These are phyloP conservation scores for Termitomyces bulborhizus DNA, from an alignment of 768 basidiomycete genomes.

Conservation along the genomic window DNA sequence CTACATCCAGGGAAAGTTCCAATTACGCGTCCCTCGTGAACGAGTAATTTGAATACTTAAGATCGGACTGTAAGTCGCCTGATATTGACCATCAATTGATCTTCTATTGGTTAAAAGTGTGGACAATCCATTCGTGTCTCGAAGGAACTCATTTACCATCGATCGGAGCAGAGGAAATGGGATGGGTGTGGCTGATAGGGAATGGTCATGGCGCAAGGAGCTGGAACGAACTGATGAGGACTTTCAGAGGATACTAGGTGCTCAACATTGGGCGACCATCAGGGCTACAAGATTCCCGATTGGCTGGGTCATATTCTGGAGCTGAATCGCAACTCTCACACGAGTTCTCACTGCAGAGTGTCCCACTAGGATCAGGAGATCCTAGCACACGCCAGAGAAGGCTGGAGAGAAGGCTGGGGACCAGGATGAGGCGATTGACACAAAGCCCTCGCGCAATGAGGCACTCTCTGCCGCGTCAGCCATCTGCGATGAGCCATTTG, in stretches of 20 bases:
- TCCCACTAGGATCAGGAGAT: too few relatives aligned
- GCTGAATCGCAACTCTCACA: conserved; percentile 10
- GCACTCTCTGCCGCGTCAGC: too few relatives aligned
- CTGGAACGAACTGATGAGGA: conserved; percentile 1
- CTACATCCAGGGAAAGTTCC: neutral
- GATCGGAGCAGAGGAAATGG: neutral
- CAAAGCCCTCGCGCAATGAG: too few relatives aligned
- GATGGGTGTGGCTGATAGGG: conserved; percentile 9
- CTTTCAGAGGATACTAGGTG: conserved; percentile 1
- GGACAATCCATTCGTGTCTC: conserved; percentile 2
- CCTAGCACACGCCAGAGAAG: too few relatives aligned
- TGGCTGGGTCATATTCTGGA: neutral
- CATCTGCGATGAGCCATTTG: too few relatives aligned
- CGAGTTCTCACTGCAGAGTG: neutral
- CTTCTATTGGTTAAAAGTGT: neutral
- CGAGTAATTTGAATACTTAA: neutral
- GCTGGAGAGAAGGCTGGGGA: too few relatives aligned
- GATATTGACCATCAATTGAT: neutral
- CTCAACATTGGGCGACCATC: conserved; percentile 1
- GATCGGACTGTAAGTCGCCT: too few relatives aligned
- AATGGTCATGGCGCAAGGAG: conserved; percentile 10
- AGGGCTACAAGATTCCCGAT: conserved; percentile 1
- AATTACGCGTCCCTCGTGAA: neutral
- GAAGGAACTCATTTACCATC: conserved; percentile 7
- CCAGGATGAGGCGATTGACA: too few relatives aligned